Base-by-base conservation (phyloP, 176 grass and related monocot species). In the Zea luxurians region DNA sequence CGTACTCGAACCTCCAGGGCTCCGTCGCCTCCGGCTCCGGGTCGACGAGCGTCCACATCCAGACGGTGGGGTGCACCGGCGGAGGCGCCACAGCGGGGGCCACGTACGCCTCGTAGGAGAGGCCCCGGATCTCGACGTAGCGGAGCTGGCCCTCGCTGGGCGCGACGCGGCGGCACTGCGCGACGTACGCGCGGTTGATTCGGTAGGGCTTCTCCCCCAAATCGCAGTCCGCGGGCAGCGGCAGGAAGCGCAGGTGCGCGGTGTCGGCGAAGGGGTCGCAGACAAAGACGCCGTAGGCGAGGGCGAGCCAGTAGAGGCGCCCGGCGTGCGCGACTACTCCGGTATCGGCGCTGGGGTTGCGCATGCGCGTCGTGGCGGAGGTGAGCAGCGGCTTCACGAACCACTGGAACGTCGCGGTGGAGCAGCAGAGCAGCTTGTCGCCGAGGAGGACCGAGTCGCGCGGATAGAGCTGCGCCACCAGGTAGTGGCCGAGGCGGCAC, bases 261-360 rank as follows among this genome's bases (percentile, higher is more conserved):
- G 2, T 0, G 6, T 52, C 59, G 11, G 8, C 35, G 79, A 73
- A 82, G 12, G 79, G 69, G 46, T 82, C 36, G 69, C 69, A 64
- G 69, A 60, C 10, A 12, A 82, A 37, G 27, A 82, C 1, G 11
- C 68, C 79, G 44, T 41, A 64, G 11, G 45, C 1, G 46, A 82
- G 43, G 45, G 73, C 79, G 17, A 73, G 34, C 79, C 68, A 73
- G 59, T 70, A 82, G 69, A 82, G 79, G n/a, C 15, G 49, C 5
- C 68, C 46, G 35, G 4, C 58, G 46, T 73, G 57, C 7, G 68
- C 3, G 4, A 81, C 0, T 3, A 73, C 79, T 20, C 68, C 66
- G 2, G 47, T 10, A 10, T 48, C 47, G 38, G 3, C 38, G 38
- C 38, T 3, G 38, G 4, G 38, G 38, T 40, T 40, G 38, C 38